Evolutionary conservation across 371 early-diverging fungal genomes (phyloP).

Genomic region (Mortierella sp.): DNA sequence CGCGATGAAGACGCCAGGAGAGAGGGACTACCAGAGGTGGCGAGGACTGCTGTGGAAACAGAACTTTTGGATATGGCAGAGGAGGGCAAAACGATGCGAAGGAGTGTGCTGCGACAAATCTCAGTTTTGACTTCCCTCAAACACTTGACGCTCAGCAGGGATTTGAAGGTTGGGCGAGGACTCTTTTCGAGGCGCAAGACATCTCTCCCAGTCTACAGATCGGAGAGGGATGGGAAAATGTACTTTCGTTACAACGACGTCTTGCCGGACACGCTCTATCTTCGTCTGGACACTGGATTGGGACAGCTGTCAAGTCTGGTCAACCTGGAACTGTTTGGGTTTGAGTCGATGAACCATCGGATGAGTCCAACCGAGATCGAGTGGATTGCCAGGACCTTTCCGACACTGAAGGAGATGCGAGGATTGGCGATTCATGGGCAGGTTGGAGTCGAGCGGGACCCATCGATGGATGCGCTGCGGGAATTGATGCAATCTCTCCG

Average conservation of each 20-base stretch:
- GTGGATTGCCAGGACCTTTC: constrained; percentile 6
- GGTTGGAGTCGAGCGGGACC: background rate
- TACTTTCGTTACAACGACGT: constrained; percentile 8
- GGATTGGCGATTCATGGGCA: background rate
- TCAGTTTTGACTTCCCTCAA: background rate
- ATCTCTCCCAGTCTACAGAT: background rate
- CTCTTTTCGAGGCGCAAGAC: constrained; percentile 9
- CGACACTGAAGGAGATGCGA: background rate
- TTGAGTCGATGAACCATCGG: constrained; percentile 10
- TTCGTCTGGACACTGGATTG: constrained; percentile 9
- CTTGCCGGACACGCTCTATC: background rate
- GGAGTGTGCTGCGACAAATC: background rate
- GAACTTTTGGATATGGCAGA: background rate
- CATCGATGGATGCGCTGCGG: background rate
- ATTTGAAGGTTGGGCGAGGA: background rate
- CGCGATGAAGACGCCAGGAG: background rate
- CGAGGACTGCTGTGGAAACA: background rate
- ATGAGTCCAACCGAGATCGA: background rate
- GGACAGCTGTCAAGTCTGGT: background rate
- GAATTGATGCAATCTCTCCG: background rate
- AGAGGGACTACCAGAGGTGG: background rate
- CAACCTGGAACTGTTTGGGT: constrained; percentile 8
- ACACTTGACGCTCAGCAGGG: constrained; percentile 4
- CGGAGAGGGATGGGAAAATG: background rate
- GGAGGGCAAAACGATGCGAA: background rate